A percentile compares a stretch with the other conserved stretches of the same genome.
Evolutionary conservation across 148 eudicot species (phyloP).

Genomic region (Pouteria glomerata): DNA sequence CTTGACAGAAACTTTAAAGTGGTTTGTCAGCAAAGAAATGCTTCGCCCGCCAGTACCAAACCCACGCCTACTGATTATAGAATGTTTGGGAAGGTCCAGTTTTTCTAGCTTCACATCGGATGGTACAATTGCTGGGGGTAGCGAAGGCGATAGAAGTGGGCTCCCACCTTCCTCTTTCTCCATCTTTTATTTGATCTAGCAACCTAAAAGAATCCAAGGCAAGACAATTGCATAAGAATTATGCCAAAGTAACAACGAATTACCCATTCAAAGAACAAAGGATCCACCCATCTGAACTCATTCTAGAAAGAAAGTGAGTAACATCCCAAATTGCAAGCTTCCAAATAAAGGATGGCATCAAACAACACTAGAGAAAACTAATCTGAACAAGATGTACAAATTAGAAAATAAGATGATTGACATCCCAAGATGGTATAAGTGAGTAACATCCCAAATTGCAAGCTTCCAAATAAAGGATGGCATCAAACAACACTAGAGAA

Average conservation of each 20-base stretch:
- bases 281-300: not conserved
- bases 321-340: too few relatives aligned
- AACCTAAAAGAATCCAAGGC: not conserved
- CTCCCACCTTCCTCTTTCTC: constrained; percentile 30
- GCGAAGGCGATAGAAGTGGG: constrained; percentile 24
- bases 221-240: not conserved
- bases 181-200: constrained; percentile 20
- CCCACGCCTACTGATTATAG: constrained; percentile 61
- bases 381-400: too few relatives aligned
- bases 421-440: too few relatives aligned
- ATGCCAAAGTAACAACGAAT: not conserved
- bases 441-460: too few relatives aligned
- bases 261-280: not conserved
- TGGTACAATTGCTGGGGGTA: constrained; percentile 37
- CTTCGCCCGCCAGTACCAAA: constrained; percentile 57
- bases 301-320: too few relatives aligned
- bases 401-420: not conserved
- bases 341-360: too few relatives aligned
- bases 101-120: constrained; percentile 24
- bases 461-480: too few relatives aligned
- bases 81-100: constrained; percentile 33
- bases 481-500: too few relatives aligned
- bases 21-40: constrained; percentile 56
- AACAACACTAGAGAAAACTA: too few relatives aligned
- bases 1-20: constrained; percentile 58